Evolutionary conservation across 2,329 filamentous ascomycete species (phyloP).

Genomic region (Fusarium buxicola): DNA sequence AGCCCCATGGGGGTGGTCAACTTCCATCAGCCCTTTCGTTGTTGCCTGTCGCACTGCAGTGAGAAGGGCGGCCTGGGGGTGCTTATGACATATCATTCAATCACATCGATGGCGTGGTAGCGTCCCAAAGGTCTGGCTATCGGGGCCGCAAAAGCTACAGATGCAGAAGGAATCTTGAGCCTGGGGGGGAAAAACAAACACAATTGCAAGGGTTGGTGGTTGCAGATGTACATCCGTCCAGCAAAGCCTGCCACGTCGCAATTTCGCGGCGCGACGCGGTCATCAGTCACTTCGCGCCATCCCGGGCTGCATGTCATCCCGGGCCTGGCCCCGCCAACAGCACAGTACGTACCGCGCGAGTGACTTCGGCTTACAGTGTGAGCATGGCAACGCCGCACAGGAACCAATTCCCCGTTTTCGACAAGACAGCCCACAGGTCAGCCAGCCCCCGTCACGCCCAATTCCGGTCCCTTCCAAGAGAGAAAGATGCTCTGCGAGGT

Average conservation of each 20-base stretch:
- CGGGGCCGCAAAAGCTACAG: conserved; percentile 8
- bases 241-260: conserved; percentile 46
- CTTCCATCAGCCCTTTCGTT: conserved; percentile 8
- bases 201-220: conserved; percentile 24
- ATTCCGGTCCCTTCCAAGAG: conserved; percentile 4
- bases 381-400: conserved; percentile 3
- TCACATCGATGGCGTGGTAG: conserved; percentile 8
- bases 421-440: conserved; percentile 28
- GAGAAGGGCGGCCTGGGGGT: conserved; percentile 5
- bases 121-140: conserved; percentile 20
- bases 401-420: conserved; percentile 25
- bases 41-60: neutral
- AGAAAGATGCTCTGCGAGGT: conserved; percentile 2
- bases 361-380: conserved; percentile 42
- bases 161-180: conserved; percentile 12
- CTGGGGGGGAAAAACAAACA: conserved; percentile 9
- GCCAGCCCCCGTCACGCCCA: conserved; percentile 29
- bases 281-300: conserved; percentile 45
- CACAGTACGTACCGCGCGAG: conserved; percentile 16
- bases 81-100: conserved; percentile 8
- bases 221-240: conserved; percentile 32
- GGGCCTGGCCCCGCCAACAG: conserved; percentile 34
- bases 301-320: conserved; percentile 48
- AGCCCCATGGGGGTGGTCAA: conserved; percentile 26
- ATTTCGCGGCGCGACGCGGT: conserved; percentile 47